Percentiles rank a stretch among this genome's conserved stretches.
phyloP scores from a whole-genome alignment of 495 filamentous ascomycete genomes.

The Evansstolkia leycettana region DNA sequence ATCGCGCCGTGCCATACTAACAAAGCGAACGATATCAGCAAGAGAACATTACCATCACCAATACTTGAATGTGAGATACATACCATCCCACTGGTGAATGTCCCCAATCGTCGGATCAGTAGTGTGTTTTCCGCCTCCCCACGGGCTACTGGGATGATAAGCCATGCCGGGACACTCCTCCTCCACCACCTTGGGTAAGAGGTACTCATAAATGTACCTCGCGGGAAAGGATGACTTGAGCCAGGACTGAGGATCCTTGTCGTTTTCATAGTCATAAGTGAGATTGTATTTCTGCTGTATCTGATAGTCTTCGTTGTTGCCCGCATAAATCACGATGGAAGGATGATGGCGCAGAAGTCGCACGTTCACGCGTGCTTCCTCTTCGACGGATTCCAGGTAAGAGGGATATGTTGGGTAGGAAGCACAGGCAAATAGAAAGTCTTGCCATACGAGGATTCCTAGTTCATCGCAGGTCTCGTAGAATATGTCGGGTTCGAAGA shows the following conservation, averaged over 20 bases:
- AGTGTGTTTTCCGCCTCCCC: conserved; percentile 65
- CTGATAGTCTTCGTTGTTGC: conserved; percentile 96
- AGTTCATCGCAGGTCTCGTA: conserved; percentile 67
- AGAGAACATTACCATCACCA: too few species aligned
- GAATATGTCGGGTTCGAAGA: conserved; percentile 61
- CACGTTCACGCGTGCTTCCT: conserved; percentile 67
- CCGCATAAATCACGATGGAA: conserved; percentile 75
- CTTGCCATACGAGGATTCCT: conserved; percentile 71
- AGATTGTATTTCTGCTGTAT: conserved; percentile 57
- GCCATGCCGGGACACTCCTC: conserved; percentile 49
- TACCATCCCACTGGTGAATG: conserved; percentile 89
- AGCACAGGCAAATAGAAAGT: conserved; percentile 73
- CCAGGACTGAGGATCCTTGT: conserved; percentile 76
- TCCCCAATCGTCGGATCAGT: conserved; percentile 78
- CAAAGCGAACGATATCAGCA: conserved; percentile 3
- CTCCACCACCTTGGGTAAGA: conserved; percentile 56
- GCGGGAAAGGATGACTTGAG: conserved; percentile 80
- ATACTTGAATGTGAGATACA: conserved; percentile 1
- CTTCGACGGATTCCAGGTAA: conserved; percentile 53
- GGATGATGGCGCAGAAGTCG: conserved; percentile 72
- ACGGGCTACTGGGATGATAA: conserved; percentile 83
- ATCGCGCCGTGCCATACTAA: conserved; percentile 90
- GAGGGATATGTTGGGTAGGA: conserved; percentile 67
- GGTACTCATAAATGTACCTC: conserved; percentile 88
- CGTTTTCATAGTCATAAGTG: conserved; percentile 47